phyloP scores from a whole-genome alignment of 192 early-diverging fungal genomes.

The Ambispora gerdemannii region DNA sequence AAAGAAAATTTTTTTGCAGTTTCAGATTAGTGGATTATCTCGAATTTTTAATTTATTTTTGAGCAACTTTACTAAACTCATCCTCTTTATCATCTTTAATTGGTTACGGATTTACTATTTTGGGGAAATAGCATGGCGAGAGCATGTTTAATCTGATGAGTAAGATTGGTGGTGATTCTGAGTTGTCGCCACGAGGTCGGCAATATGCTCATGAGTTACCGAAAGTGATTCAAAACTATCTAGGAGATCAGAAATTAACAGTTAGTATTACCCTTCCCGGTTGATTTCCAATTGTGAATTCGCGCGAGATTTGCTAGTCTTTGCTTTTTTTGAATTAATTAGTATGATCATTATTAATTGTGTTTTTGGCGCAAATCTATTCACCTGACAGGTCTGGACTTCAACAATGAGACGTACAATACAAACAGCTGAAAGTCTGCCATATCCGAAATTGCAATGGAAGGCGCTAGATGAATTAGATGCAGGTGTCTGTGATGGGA shows the following conservation, averaged over 20 bases:
- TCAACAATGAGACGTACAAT: slow-evolving; percentile 92
- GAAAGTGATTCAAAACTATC: slow-evolving; percentile 66
- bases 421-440: slow-evolving; percentile 77
- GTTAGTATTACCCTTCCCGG: slow-evolving; percentile 34
- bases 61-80: too few relatives aligned
- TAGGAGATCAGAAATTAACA: slow-evolving; percentile 74
- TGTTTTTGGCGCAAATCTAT: not conserved
- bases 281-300: not conserved
- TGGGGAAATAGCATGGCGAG: slow-evolving; percentile 88
- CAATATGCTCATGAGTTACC: slow-evolving; percentile 86
- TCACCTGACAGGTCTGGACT: slow-evolving; percentile 75
- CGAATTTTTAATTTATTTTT: too few relatives aligned
- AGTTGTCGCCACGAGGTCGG: slow-evolving; percentile 80
- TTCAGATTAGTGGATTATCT: too few relatives aligned
- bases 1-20: too few relatives aligned
- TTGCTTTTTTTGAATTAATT: not conserved
- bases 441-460: slow-evolving; percentile 91
- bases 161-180: slow-evolving; percentile 93
- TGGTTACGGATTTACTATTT: too few relatives aligned
- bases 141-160: slow-evolving; percentile 89
- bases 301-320: not conserved
- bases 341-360: not conserved
- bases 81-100: too few relatives aligned
- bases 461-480: slow-evolving; percentile 98
- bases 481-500: slow-evolving; percentile 94